Evolutionary conservation across 2,329 filamentous ascomycete species (phyloP).

Genomic region (Exophiala dermatitidis): DNA sequence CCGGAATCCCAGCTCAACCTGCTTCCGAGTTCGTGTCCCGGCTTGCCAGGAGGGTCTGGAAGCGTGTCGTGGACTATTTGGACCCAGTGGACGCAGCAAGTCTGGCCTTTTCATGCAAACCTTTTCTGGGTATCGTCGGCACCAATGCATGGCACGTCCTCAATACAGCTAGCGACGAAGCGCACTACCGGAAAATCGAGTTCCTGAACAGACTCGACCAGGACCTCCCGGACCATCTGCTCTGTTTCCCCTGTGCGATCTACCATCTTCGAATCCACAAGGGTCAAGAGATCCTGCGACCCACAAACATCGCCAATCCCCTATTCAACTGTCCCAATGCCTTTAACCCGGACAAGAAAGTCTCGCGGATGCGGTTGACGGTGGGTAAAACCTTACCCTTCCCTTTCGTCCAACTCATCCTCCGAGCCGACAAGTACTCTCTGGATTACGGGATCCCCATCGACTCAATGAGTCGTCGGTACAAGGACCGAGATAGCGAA

Average conservation of each 20-base stretch:
- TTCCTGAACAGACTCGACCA: slow-evolving; percentile 49
- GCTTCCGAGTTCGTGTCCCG: slow-evolving; percentile 35
- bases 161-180: slow-evolving; percentile 32
- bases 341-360: slow-evolving; percentile 41
- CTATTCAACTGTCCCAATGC: slow-evolving; percentile 51
- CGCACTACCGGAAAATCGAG: slow-evolving; percentile 41
- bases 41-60: slow-evolving; percentile 44
- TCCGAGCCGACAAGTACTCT: slow-evolving; percentile 44
- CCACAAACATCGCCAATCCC: slow-evolving; percentile 49
- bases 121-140: slow-evolving; percentile 41
- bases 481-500: slow-evolving; percentile 40
- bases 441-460: slow-evolving; percentile 43
- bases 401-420: slow-evolving; percentile 52
- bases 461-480: slow-evolving; percentile 46
- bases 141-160: slow-evolving; percentile 32
- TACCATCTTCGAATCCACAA: slow-evolving; percentile 50
- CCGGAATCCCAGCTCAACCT: slow-evolving; percentile 11
- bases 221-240: slow-evolving; percentile 48
- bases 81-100: slow-evolving; percentile 43
- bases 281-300: slow-evolving; percentile 49
- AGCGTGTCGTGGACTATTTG: slow-evolving; percentile 37
- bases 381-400: slow-evolving; percentile 51
- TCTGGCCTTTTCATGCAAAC: slow-evolving; percentile 45
- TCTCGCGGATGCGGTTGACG: slow-evolving; percentile 48
- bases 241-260: slow-evolving; percentile 52